Conservation (phyloP, 305 asterid species). For the Andrographis paniculata region DNA sequence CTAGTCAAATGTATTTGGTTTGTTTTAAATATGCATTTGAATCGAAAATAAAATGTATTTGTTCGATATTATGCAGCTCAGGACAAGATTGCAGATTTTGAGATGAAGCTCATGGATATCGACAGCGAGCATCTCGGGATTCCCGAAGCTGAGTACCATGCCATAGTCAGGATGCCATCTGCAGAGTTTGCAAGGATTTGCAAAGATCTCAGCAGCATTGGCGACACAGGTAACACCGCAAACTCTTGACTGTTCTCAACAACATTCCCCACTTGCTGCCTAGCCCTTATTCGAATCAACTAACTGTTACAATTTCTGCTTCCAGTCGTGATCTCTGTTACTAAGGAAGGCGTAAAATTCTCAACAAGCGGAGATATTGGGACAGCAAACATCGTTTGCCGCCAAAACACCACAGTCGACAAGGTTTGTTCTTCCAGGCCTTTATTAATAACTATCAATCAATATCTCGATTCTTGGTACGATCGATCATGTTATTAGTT, state of each 20-base stretch:
- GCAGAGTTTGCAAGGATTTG: slow-evolving; percentile 83
- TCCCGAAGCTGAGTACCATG: slow-evolving; percentile 89
- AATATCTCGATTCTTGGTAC: too few relatives aligned
- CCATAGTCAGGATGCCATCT: slow-evolving; percentile 94
- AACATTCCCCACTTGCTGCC: background rate
- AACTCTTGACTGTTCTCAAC: background rate
- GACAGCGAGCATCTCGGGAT: slow-evolving; percentile 93
- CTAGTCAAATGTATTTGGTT: background rate
- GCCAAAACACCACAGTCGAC: slow-evolving; percentile 89
- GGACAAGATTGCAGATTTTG: slow-evolving; percentile 89
- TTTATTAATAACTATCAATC: background rate
- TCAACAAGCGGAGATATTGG: slow-evolving; percentile 95
- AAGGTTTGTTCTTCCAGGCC: slow-evolving; percentile 35
- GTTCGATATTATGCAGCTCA: slow-evolving; percentile 39
- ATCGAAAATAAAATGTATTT: too few relatives aligned
- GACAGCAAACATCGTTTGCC: slow-evolving; percentile 73
- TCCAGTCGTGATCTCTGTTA: slow-evolving; percentile 91
- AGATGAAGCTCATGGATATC: slow-evolving; percentile 94
- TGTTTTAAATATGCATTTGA: too few relatives aligned
- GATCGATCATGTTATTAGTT: too few relatives aligned
- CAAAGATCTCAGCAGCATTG: slow-evolving; percentile 87
- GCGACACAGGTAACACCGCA: slow-evolving; percentile 66
- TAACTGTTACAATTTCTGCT: background rate
- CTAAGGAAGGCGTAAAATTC: slow-evolving; percentile 95
- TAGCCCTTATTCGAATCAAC: background rate